Evolutionary conservation across 305 asterid genomes (phyloP), one percentile per base, ranked within the genome.

Genomic region (Striga hermonthica): DNA sequence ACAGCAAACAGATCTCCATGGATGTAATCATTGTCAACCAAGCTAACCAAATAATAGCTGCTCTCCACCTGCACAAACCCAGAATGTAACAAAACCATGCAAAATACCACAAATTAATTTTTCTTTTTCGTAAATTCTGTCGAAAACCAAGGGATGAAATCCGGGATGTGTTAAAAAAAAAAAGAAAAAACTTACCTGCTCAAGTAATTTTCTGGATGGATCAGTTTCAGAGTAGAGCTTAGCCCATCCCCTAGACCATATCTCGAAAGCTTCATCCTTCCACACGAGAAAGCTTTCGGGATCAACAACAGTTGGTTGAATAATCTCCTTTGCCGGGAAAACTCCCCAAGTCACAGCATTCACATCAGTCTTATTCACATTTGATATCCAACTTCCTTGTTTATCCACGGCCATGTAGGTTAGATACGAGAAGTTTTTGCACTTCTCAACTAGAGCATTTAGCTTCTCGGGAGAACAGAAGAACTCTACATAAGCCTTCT

Each of bases 321-420:
- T 66, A 36, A 93, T 84, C 85, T 93, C 99, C 89, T 84, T 90
- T 8, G 86, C 91, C 28, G 99, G 97, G 80, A 93, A 93, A 56
- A 84, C 97, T 50, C 97, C 99, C 97, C 99, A 93, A 31, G 99
- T 93, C 68, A 90, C 96, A 0, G 99, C 97, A 60, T 93, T 93
- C 60, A 88, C 86, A 7, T 81, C 85, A 1, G 78, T 71, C 6
- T 74, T 69, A 58, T 72, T 69, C 64, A 77, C 75, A 64, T 90
- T 93, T 3, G 99, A 88, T 64, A 81, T 73, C 91, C 72, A 81
- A 68, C 31, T 77, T 67, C 96, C 97, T 13, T 74, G 82, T 76
- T 88, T 88, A 57, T 86, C 82, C 74, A 93, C 90, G 3, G 95
- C 96, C 85, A 93, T 81, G 86, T 88, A 93, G 64, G 96, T 88